These are phyloP conservation scores for Zygosaccharomyces bisporus DNA, from an alignment of 805 yeast species.

Conservation along the genomic window DNA sequence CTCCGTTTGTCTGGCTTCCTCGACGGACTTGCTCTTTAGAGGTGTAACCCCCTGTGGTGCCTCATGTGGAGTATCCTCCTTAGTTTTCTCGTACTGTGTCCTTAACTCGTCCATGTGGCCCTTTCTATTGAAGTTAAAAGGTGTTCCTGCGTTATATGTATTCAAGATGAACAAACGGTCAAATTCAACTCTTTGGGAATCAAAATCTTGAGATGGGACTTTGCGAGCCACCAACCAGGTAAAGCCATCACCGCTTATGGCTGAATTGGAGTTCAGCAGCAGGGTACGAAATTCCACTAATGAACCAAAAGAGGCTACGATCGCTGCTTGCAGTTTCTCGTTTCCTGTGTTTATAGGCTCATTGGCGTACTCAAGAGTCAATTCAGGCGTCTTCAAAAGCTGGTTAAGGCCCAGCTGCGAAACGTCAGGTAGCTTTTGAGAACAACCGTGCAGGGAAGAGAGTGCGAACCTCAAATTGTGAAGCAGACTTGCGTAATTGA, in stretches of 20 bases:
- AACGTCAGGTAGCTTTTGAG: conserved; percentile 16
- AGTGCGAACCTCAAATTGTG: conserved; percentile 39
- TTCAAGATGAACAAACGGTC: conserved; percentile 64
- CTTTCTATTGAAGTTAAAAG: conserved; percentile 59
- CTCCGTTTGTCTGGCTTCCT: conserved; percentile 39
- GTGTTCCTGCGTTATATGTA: conserved; percentile 88
- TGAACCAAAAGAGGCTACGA: conserved; percentile 67
- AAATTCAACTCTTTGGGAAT: conserved; percentile 26
- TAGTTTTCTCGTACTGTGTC: conserved; percentile 23
- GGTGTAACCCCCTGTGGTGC: conserved; percentile 10
- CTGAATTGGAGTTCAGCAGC: conserved; percentile 61
- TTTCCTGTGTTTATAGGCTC: conserved; percentile 34
- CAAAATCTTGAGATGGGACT: conserved; percentile 12
- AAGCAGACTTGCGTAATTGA: conserved; percentile 40
- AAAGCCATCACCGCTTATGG: conserved; percentile 83
- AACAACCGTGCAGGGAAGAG: conserved; percentile 32
- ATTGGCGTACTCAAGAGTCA: conserved; percentile 28
- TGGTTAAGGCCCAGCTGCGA: conserved; percentile 30
- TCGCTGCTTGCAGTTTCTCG: conserved; percentile 43
- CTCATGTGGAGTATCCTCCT: conserved; percentile 7
- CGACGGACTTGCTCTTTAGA: conserved; percentile 27
- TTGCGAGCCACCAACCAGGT: conserved; percentile 78
- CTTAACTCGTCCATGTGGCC: conserved; percentile 35
- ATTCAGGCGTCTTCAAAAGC: conserved; percentile 45
- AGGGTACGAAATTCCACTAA: conserved; percentile 70